Base-by-base conservation (phyloP, 257 asterid species). In the Leptodermis oblonga region DNA sequence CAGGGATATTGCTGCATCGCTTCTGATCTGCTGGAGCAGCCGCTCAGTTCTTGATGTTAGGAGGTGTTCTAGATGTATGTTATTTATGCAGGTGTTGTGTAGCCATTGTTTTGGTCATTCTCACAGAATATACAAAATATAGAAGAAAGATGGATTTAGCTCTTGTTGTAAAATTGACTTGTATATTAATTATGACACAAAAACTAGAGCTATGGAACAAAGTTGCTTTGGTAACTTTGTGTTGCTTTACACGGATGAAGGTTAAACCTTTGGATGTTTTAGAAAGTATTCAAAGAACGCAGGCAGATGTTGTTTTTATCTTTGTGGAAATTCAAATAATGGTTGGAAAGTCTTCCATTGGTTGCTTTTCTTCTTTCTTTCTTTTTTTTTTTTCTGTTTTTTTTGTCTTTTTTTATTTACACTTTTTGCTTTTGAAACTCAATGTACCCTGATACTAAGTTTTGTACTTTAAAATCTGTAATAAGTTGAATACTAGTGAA, bases 171-270 rank as follows among this genome's bases (percentile, higher is more conserved):
- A 61, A 55, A 63, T 36, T 56, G 75, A 68, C 62, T 79, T 81
- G 86, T 77, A 76, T 68, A 77, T 73, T 67, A 68, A 22, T 26
- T 3, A 11, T 60, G 66, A 39, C 62, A 54, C 55, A 11, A 65
- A 70, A 33, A 67, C 23, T 63, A 78, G 39, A 60, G 67, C 42
- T 33, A 22, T 65, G 46, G 71, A 74, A 63, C 68, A 15, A 60
- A 66, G 36, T 51, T 58, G 22, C 52, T 60, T 59, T 25, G 23
- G 30, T 63, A 53, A 5, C 23, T 33, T 14, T 1, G 14, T 49
- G 17, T 48, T 26, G 65, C 65, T 60, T 59, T 33, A 26, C 62
- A 30, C 8, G 12, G 37, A 4, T 4, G 39, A 5, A 25, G 36
- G n/a, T n/a, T n/a, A n/a, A n/a, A n/a, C n/a, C n/a, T n/a, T n/a